Percentiles rank a stretch among this genome's conserved stretches.
These are phyloP conservation scores for Phoma sp. DNA, from an alignment of 2,329 filamentous ascomycete species.

Conservation along the genomic window DNA sequence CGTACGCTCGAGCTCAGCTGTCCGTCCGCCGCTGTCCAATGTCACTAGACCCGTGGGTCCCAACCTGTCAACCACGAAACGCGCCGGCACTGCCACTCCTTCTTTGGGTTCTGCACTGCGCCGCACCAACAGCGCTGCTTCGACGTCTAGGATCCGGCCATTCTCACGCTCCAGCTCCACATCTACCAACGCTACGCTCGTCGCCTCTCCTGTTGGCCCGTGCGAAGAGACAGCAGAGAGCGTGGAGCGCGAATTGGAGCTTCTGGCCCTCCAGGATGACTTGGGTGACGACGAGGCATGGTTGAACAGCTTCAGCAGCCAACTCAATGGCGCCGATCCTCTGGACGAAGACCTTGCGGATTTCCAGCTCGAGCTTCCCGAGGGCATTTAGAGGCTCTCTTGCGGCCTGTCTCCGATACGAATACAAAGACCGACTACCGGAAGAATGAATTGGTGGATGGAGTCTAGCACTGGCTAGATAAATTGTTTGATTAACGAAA, in stretches of 20 bases:
- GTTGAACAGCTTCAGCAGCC: constrained; percentile 37
- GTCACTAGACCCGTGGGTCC: constrained; percentile 35
- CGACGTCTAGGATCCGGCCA: constrained; percentile 20
- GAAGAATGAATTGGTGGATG: not conserved
- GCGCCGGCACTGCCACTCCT: constrained; percentile 18
- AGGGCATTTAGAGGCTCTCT: constrained; percentile 29
- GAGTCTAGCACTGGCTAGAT: not conserved
- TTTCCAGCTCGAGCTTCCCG: constrained; percentile 43
- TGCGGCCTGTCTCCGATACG: not conserved
- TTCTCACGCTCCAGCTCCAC: constrained; percentile 45
- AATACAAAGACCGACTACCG: not conserved
- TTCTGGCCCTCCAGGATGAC: constrained; percentile 33
- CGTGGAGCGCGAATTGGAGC: constrained; percentile 41
- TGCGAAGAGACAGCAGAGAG: constrained; percentile 42
- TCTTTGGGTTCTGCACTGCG: constrained; percentile 25
- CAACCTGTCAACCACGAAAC: constrained; percentile 30
- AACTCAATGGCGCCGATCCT: constrained; percentile 30
- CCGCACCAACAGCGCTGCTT: constrained; percentile 22
- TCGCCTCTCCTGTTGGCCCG: constrained; percentile 20
- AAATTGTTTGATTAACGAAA: not conserved
- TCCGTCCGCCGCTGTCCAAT: constrained; percentile 47
- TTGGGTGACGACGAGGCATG: constrained; percentile 42
- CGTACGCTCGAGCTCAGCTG: constrained; percentile 52
- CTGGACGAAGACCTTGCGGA: constrained; percentile 38
- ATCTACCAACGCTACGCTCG: constrained; percentile 39